Evolutionary conservation across 2,329 filamentous ascomycete species (phyloP).

Genomic region (Penicillium capsulatum): DNA sequence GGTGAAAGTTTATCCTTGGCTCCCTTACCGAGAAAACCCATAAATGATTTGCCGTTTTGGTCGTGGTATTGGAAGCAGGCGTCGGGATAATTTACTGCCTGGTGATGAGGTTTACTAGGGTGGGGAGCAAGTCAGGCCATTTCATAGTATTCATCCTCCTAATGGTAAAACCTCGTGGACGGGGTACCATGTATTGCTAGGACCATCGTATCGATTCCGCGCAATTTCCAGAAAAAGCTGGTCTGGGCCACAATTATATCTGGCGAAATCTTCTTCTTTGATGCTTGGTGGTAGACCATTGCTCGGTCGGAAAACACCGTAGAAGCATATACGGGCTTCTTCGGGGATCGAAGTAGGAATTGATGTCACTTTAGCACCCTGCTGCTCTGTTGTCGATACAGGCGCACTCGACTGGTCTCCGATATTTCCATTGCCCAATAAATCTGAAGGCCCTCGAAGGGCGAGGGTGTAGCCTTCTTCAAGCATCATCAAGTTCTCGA

Average conservation of each 20-base stretch:
- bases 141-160: neutral
- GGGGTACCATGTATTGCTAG: conserved; percentile 17
- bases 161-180: conserved; percentile 18
- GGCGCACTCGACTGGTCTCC: too few species aligned
- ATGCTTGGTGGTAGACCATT: conserved; percentile 12
- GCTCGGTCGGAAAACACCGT: conserved; percentile 19
- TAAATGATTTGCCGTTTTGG: too few species aligned
- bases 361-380: too few species aligned
- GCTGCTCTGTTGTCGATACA: too few species aligned
- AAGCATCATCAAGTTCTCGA: conserved; percentile 26
- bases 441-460: too few species aligned
- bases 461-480: conserved; percentile 27
- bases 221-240: conserved; percentile 20
- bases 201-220: conserved; percentile 15
- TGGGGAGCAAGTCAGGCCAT: too few species aligned
- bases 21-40: too few species aligned
- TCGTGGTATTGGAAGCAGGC: too few species aligned
- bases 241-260: conserved; percentile 14
- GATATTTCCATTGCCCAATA: too few species aligned
- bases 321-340: conserved; percentile 23
- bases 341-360: conserved; percentile 10
- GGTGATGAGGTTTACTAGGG: too few species aligned
- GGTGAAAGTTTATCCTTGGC: too few species aligned
- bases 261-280: conserved; percentile 12
- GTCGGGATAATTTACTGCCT: too few species aligned